phyloP scores from a whole-genome alignment of 192 early-diverging fungal genomes.

The Backusella circina region DNA sequence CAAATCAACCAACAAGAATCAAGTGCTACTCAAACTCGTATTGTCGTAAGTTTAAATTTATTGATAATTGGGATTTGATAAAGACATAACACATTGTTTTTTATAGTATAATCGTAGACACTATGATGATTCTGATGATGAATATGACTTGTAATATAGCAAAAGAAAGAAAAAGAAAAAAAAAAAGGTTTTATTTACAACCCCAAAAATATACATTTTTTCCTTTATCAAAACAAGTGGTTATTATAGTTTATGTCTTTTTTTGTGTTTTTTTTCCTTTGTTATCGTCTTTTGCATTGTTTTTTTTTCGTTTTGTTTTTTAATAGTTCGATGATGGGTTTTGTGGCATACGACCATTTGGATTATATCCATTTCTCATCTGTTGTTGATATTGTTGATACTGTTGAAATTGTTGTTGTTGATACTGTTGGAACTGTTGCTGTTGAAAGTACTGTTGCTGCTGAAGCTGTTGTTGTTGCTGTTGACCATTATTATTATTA shows the following conservation, averaged over 20 bases:
- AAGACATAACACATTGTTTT: background rate
- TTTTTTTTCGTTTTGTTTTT: background rate
- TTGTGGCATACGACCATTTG: background rate
- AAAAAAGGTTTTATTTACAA: slow-evolving; percentile 2
- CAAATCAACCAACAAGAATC: slow-evolving; percentile 75
- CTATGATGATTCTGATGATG: slow-evolving; percentile 59
- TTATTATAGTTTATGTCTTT: background rate
- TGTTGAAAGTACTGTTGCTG: background rate
- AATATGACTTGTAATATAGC: slow-evolving; percentile 43
- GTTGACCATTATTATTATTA: slow-evolving; percentile 12
- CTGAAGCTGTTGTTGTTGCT: background rate
- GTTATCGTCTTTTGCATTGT: background rate
- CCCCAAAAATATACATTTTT: slow-evolving; percentile 3
- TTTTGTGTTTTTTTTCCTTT: background rate
- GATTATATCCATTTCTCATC: background rate
- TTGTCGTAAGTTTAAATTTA: slow-evolving; percentile 58
- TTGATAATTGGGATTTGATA: background rate
- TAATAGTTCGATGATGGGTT: background rate
- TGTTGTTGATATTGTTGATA: background rate
- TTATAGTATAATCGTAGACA: slow-evolving; percentile 53
- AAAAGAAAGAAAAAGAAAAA: background rate
- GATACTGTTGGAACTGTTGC: background rate
- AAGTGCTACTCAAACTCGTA: slow-evolving; percentile 56
- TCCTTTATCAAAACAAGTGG: background rate
- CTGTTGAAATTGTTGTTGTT: background rate